Percentiles rank a stretch among this genome's conserved stretches.
Evolutionary conservation across 1,284 basidiomycete species (phyloP).

Genomic region (Ganoderma sinense): DNA sequence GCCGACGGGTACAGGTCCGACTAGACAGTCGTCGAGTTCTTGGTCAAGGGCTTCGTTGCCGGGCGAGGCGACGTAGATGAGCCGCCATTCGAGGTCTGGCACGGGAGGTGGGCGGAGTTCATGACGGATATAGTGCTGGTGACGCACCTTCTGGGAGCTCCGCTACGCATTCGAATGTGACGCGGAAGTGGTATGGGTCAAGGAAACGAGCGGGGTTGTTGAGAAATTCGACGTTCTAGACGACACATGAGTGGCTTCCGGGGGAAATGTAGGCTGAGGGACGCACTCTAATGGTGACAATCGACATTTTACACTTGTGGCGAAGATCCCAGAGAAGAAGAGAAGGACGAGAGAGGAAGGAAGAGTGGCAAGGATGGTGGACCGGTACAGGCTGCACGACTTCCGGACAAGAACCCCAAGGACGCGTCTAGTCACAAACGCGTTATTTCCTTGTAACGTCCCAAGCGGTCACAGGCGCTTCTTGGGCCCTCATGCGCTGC

Average conservation of each 20-base stretch:
- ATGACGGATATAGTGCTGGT: background rate
- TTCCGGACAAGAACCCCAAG: background rate
- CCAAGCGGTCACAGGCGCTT: constrained; percentile 2
- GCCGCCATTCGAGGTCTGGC: constrained; percentile 95
- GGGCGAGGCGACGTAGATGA: constrained; percentile 97
- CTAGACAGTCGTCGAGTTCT: constrained; percentile 94
- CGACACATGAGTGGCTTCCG: background rate
- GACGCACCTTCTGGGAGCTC: constrained; percentile 84
- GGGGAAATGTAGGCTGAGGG: background rate
- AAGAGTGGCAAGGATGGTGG: constrained; percentile 2
- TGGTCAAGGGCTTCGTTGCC: constrained; percentile 93
- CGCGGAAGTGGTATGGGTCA: constrained; percentile 93
- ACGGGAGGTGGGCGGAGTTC: background rate
- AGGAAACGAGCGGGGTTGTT: constrained; percentile 94
- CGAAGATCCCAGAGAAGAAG: background rate
- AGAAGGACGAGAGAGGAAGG: background rate
- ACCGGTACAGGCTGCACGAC: constrained; percentile 16
- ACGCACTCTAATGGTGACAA: constrained; percentile 66
- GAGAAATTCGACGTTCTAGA: constrained; percentile 84
- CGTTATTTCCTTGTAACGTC: constrained; percentile 18
- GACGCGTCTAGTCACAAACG: constrained; percentile 31
- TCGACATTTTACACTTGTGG: constrained; percentile 53
- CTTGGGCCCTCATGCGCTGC: too few species aligned
- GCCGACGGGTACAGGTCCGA: constrained; percentile 94
- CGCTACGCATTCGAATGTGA: constrained; percentile 98